Evolutionary conservation across 352 stramenopile species (phyloP).

Genomic region (Phytopythium ostracodes): DNA sequence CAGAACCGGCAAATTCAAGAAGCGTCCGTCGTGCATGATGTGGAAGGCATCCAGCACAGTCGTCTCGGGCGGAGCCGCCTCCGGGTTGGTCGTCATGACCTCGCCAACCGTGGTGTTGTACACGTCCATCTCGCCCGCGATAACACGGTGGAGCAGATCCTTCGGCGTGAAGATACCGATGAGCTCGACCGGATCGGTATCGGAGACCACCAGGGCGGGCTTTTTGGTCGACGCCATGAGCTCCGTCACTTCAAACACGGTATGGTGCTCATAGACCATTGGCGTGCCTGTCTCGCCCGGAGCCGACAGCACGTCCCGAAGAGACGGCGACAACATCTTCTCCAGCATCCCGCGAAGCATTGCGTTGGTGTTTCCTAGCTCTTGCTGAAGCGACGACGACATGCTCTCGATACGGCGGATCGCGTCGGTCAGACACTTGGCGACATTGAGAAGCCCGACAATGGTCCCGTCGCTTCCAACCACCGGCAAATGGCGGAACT

Average conservation of each 20-base stretch:
- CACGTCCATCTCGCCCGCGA: conserved; percentile 89
- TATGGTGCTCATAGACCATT: conserved; percentile 67
- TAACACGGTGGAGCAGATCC: conserved; percentile 95
- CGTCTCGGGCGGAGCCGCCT: conserved; percentile 91
- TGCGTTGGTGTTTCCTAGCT: conserved; percentile 59
- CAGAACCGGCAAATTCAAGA: conserved; percentile 96
- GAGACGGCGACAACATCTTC: conserved; percentile 83
- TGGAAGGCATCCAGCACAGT: conserved; percentile 96
- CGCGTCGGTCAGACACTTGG: conserved; percentile 98
- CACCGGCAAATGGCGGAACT: conserved; percentile 97
- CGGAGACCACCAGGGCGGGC: conserved; percentile 72
- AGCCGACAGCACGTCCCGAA: conserved; percentile 66
- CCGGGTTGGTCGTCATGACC: conserved; percentile 96
- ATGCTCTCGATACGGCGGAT: conserved; percentile 95
- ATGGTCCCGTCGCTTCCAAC: conserved; percentile 81
- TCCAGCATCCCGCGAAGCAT: conserved; percentile 81
- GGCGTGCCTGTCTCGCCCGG: conserved; percentile 65
- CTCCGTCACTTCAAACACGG: conserved; percentile 63
- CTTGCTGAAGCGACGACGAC: conserved; percentile 74
- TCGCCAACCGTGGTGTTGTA: conserved; percentile 86
- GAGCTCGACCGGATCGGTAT: conserved; percentile 56
- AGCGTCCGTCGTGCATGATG: conserved; percentile 98
- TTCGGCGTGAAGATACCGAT: conserved; percentile 98
- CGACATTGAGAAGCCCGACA: conserved; percentile 96
- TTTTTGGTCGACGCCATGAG: conserved; percentile 79